Evolutionary conservation across 1,284 basidiomycete genomes (phyloP).

Genomic region (Marasmius oreades): DNA sequence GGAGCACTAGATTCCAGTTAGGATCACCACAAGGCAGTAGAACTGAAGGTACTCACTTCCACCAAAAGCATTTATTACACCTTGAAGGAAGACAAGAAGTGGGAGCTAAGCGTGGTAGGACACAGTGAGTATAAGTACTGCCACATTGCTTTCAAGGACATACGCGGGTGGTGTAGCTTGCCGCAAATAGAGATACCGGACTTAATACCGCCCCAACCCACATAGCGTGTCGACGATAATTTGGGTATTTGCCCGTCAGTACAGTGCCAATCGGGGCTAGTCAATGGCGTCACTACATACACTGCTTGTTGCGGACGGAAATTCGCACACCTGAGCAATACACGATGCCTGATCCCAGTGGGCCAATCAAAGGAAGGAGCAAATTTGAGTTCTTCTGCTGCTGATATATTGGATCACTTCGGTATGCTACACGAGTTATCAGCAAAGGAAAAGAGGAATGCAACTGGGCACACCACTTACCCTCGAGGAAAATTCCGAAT

Average conservation of each 20-base stretch:
- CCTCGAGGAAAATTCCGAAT: constrained; percentile 31
- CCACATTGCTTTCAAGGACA: too few species aligned
- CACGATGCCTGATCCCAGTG: constrained; percentile 29
- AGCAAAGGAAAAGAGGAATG: not conserved
- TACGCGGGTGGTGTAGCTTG: constrained; percentile 32
- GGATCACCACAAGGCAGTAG: not conserved
- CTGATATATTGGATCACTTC: constrained; percentile 24
- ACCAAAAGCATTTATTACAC: constrained; percentile 35
- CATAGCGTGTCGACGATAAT: constrained; percentile 24
- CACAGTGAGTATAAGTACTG: too few species aligned
- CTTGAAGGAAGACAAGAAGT: constrained; percentile 32
- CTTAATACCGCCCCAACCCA: constrained; percentile 29
- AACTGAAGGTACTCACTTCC: constrained; percentile 24
- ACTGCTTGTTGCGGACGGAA: not conserved
- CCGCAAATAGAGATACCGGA: constrained; percentile 28
- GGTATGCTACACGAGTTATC: constrained; percentile 23
- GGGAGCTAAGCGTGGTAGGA: not conserved
- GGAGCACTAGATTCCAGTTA: constrained; percentile 22
- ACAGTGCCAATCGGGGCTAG: constrained; percentile 25
- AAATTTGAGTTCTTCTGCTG: constrained; percentile 23
- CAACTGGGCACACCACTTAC: not conserved
- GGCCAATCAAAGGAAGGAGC: constrained; percentile 32
- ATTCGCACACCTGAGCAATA: constrained; percentile 29
- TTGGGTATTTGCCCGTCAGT: constrained; percentile 28
- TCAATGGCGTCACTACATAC: not conserved